phyloP scores from a whole-genome alignment of 140 eudicot genomes.

The Anethum foeniculum region DNA sequence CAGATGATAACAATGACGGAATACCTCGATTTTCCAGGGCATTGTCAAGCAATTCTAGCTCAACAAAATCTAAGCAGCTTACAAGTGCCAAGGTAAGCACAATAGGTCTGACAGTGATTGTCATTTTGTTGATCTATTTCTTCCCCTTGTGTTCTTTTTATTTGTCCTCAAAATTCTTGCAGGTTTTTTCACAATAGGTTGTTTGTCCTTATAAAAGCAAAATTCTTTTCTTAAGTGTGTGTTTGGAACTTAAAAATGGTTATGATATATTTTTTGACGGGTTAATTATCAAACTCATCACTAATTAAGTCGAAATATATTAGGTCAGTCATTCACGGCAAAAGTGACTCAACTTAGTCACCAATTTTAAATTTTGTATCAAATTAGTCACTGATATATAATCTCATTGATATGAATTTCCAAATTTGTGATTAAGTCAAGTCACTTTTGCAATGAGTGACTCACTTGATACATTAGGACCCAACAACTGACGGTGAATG shows the following conservation, averaged over 20 bases:
- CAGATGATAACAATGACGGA: not conserved
- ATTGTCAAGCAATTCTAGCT: not conserved
- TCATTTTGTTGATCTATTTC: not conserved
- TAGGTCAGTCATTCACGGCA: too few species aligned
- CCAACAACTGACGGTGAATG: not conserved
- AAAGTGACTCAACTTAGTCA: too few species aligned
- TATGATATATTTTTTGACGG: not conserved
- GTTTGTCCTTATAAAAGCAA: not conserved
- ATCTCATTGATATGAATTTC: too few species aligned
- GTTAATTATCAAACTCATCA: not conserved
- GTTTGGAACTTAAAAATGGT: not conserved
- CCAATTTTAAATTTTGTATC: too few species aligned
- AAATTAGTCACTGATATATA: too few species aligned
- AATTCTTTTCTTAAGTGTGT: not conserved
- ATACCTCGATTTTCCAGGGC: not conserved
- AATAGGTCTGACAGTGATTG: not conserved
- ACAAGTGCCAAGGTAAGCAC: conserved; percentile 71
- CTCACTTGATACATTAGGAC: too few species aligned
- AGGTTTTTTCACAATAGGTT: not conserved
- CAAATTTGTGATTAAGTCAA: too few species aligned
- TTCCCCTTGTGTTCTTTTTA: not conserved
- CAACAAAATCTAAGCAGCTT: conserved; percentile 39
- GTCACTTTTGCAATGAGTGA: too few species aligned
- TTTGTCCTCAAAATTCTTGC: not conserved
- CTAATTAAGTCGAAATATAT: too few species aligned